These are phyloP conservation scores for Fraxinus greggii DNA, from an alignment of 305 asterid genomes.

Conservation along the genomic window DNA sequence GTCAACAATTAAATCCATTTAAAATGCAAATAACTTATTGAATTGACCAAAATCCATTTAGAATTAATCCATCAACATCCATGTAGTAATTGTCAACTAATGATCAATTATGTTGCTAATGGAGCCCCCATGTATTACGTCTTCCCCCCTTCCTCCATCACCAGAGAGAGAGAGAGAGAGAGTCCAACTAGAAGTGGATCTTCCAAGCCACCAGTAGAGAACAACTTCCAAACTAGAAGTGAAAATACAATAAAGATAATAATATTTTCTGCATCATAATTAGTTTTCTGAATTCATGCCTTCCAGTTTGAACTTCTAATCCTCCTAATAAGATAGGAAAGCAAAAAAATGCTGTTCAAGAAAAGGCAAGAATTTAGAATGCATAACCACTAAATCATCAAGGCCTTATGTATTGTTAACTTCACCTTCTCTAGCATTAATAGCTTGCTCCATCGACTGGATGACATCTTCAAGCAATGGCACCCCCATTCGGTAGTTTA, in stretches of 20 bases:
- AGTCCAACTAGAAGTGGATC: background rate
- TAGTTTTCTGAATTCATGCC: background rate
- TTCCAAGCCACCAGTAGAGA: background rate
- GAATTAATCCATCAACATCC: background rate
- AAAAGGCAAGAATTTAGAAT: background rate
- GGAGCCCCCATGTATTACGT: background rate
- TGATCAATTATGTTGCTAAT: background rate
- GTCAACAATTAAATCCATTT: background rate
- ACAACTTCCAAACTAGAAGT: background rate
- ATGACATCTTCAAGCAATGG: slow-evolving; percentile 85
- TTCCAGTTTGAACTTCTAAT: background rate
- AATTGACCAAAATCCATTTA: background rate
- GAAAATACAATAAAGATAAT: background rate
- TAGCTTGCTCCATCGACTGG: slow-evolving; percentile 87
- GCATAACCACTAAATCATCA: background rate
- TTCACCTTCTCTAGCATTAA: slow-evolving; percentile 71
- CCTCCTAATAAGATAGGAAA: background rate
- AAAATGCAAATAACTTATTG: background rate
- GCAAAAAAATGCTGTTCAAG: background rate
- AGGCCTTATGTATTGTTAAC: background rate
- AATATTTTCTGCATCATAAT: background rate
- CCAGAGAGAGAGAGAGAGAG: background rate
- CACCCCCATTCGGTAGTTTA: slow-evolving; percentile 91
- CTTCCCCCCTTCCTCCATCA: background rate
- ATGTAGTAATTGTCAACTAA: background rate